A percentile compares a stretch with the other conserved stretches of the same genome.
phyloP scores from a whole-genome alignment of 129 eudicot species.

The Arctium lappa region DNA sequence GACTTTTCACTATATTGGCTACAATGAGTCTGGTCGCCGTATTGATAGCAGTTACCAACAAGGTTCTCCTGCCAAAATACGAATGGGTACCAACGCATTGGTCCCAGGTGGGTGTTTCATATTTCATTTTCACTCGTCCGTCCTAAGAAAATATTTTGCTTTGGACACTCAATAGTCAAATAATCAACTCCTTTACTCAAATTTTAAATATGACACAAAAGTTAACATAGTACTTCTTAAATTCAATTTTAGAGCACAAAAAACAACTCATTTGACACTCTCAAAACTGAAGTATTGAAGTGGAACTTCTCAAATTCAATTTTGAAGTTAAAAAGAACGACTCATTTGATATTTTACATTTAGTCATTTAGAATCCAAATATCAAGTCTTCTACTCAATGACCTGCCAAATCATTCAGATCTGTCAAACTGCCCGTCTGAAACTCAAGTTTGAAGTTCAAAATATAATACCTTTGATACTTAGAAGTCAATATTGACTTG shows the following conservation, averaged over 20 bases:
- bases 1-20: conserved; percentile 86
- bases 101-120: conserved; percentile 69
- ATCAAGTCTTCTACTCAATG: not conserved
- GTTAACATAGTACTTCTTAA: not conserved
- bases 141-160: not conserved
- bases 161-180: not conserved
- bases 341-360: not conserved
- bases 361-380: not conserved
- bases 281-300: not conserved
- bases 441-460: too few species aligned
- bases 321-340: not conserved
- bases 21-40: conserved; percentile 96
- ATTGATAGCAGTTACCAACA: conserved; percentile 96
- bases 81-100: conserved; percentile 92
- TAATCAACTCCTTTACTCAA: not conserved
- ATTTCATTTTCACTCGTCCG: not conserved
- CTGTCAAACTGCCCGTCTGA: too few species aligned
- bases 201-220: not conserved
- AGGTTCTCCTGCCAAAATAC: conserved; percentile 90
- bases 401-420: too few species aligned
- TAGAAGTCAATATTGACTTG: not conserved
- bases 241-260: not conserved
- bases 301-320: not conserved
- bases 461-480: too few species aligned
- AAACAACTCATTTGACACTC: conserved; percentile 6